Conservation (phyloP, 768 basidiomycete genomes). For the Pisolithus sp. region DNA sequence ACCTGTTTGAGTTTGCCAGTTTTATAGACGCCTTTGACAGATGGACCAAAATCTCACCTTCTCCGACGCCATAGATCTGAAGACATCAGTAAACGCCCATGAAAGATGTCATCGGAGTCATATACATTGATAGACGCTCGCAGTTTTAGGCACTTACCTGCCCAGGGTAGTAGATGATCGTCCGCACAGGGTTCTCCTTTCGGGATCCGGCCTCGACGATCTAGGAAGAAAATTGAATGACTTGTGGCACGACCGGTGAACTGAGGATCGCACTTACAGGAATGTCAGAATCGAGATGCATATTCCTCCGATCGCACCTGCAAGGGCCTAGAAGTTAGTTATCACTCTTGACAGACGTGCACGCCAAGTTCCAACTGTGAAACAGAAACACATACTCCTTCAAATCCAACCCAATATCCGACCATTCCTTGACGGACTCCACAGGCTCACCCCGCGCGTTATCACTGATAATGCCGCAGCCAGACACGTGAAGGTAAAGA, state of each 20-base stretch:
- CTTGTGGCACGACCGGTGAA: neutral
- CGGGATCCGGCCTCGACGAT: constrained; percentile 37
- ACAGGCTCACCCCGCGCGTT: constrained; percentile 34
- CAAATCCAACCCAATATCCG: constrained; percentile 33
- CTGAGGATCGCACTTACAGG: constrained; percentile 12
- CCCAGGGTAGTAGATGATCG: constrained; percentile 36
- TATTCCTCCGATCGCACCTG: constrained; percentile 25
- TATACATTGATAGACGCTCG: neutral
- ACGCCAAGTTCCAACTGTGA: neutral
- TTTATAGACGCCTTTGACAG: neutral
- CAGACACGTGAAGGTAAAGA: constrained; percentile 39
- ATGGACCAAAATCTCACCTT: constrained; percentile 21
- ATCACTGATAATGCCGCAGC: constrained; percentile 35
- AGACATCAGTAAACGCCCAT: neutral
- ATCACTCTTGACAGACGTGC: neutral
- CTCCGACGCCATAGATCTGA: constrained; percentile 38
- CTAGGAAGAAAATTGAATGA: constrained; percentile 7
- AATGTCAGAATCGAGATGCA: constrained; percentile 29
- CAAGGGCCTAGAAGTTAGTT: neutral
- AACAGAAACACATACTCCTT: constrained; percentile 15
- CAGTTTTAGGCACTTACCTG: constrained; percentile 14
- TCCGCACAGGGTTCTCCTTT: constrained; percentile 35
- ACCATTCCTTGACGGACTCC: constrained; percentile 28
- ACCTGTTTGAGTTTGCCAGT: constrained; percentile 13
- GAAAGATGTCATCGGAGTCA: neutral